Evolutionary conservation across 2,329 filamentous ascomycete species (phyloP), one percentile per base, ranked within the genome.

Genomic region (Kalaharituber pfeilii): DNA sequence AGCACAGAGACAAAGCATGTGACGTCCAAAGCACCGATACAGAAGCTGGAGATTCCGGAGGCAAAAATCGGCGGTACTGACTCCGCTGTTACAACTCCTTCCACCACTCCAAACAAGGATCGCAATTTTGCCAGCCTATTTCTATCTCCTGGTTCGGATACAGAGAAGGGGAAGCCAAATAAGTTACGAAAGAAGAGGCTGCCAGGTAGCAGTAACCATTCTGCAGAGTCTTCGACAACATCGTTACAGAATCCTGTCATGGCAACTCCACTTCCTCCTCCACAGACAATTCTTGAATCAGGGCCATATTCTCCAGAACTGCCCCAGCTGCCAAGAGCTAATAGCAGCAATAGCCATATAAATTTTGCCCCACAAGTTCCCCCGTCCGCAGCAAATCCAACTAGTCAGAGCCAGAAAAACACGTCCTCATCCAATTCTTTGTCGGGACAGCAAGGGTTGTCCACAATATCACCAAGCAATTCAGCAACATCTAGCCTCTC

Each of bases 151-250:
- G 74, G 75, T 0, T 73, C 71, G 25, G 76, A 78, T 42, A 75
- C 72, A 33, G 81, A 81, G 58, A 80, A 76, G 62, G 78, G 84
- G 47, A 82, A 82, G 65, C 86, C 87, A 0, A 95, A 94, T 65
- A 94, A 95, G 68, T 72, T 98, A 51, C 84, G 82, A 67, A 96
- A 96, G 73, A 94, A 86, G 68, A 75, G 81, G 59, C 72, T 84
- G 53, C 81, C 84, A 0, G 81, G 80, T 42, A 86, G 84, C 64
- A 70, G 83, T 22, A 88, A 86, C 62, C 82, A 81, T 20, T 95
- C 89, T 66, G 88, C 89, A 0, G 87, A 94, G 60, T 95, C 88
- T 65, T 96, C 91, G 15, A 83, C 78, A 5, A 78, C 84, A 15
- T 95, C 88, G 6, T 71, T 94, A 7, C 49, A 51, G 5, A 29